These are phyloP conservation scores for Saturnispora kantuleensis DNA, from an alignment of 805 yeast species.

Conservation along the genomic window DNA sequence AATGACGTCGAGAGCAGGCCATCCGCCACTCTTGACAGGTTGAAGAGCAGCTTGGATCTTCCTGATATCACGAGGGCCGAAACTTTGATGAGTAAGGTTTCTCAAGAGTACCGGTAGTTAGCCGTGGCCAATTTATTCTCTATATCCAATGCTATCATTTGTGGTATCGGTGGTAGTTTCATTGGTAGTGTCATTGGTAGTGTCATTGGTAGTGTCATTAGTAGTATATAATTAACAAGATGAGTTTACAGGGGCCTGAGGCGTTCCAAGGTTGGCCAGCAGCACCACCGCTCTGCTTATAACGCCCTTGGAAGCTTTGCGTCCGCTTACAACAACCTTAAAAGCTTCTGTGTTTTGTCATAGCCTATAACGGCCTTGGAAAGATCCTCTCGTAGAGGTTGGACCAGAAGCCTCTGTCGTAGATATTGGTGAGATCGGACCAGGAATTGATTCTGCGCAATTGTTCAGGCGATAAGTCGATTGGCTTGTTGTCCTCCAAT, in stretches of 20 bases:
- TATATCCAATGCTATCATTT: conserved; percentile 2
- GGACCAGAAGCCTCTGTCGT: conserved; percentile 38
- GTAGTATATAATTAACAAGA: too few species aligned
- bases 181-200: not conserved
- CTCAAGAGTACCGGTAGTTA: conserved; percentile 8
- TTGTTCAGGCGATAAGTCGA: conserved; percentile 1
- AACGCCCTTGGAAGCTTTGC: too few species aligned
- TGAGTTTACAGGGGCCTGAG: too few species aligned
- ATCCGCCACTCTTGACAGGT: conserved; percentile 18
- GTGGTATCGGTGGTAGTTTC: not conserved
- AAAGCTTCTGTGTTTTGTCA: not conserved
- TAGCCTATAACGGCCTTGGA: conserved; percentile 9
- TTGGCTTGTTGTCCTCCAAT: conserved; percentile 7
- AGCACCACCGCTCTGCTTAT: too few species aligned
- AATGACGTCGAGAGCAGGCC: conserved; percentile 16
- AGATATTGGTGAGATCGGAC: conserved; percentile 32
- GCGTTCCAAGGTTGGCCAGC: too few species aligned
- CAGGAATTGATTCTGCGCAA: conserved; percentile 15
- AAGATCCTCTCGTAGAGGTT: conserved; percentile 31
- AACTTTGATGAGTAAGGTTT: conserved; percentile 24
- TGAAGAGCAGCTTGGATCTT: conserved; percentile 31
- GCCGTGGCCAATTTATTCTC: not conserved
- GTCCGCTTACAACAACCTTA: too few species aligned
- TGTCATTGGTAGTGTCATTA: too few species aligned
- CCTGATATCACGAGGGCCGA: conserved; percentile 30